A percentile compares a stretch with the other conserved stretches of the same genome.
phyloP scores from a whole-genome alignment of 306 rosid genomes.

The Astragalus membranaceus region DNA sequence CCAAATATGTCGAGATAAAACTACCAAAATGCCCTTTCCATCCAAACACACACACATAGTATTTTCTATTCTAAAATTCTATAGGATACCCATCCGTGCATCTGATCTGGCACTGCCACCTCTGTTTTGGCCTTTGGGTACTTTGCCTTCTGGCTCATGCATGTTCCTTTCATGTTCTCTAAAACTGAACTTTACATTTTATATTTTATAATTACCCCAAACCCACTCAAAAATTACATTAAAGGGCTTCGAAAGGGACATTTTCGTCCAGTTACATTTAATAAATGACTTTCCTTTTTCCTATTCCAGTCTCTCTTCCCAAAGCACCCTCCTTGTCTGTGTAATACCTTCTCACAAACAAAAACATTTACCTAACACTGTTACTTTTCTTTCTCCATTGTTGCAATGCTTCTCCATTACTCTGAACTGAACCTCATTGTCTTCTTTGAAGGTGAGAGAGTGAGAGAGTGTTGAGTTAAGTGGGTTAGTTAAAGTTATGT shows the following conservation, averaged over 20 bases:
- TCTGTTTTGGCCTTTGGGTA: not conserved
- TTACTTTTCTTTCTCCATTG: conserved; percentile 12
- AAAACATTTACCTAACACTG: not conserved
- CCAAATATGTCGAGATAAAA: not conserved
- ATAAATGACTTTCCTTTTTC: conserved; percentile 14
- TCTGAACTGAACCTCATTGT: not conserved
- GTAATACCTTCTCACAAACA: not conserved
- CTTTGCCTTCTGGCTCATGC: conserved; percentile 8
- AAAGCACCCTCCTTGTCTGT: conserved; percentile 39
- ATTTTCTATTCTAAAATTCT: not conserved
- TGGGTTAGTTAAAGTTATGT: not conserved
- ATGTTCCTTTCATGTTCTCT: conserved; percentile 10
- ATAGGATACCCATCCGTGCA: conserved; percentile 1
- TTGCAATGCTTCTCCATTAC: not conserved
- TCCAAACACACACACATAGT: not conserved
- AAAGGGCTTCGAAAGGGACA: not conserved
- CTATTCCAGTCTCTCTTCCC: conserved; percentile 44
- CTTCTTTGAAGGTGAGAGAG: not conserved
- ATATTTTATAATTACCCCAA: not conserved
- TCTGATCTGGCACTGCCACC: conserved; percentile 15
- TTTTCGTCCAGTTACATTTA: not conserved
- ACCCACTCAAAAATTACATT: not conserved
- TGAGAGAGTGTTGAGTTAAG: not conserved
- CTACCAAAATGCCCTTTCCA: not conserved
- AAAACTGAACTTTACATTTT: not conserved